These are phyloP conservation scores for Canavalia gladiata DNA, from an alignment of 306 rosid genomes.

Conservation along the genomic window DNA sequence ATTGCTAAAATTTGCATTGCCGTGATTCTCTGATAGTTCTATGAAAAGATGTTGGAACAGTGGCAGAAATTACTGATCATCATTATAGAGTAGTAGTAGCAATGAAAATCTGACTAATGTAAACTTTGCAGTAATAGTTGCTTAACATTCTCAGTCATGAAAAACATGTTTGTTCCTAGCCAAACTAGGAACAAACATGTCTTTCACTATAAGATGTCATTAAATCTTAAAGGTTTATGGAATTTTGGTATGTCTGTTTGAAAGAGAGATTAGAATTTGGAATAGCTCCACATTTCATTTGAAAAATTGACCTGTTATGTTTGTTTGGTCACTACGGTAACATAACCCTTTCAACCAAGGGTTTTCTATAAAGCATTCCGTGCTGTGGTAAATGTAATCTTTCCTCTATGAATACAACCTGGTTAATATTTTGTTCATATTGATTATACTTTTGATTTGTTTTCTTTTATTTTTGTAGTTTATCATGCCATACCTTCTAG, in stretches of 20 bases:
- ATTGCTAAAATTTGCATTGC: conserved; percentile 1
- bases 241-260: conserved; percentile 13
- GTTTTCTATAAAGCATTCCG: neutral
- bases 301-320: neutral
- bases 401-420: neutral
- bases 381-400: neutral
- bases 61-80: conserved; percentile 14
- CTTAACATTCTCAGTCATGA: neutral
- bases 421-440: neutral
- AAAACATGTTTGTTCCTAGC: neutral
- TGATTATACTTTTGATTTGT: conserved; percentile 26
- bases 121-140: neutral
- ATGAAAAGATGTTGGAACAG: neutral
- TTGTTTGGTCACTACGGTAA: neutral
- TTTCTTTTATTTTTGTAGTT: conserved; percentile 59
- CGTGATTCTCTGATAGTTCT: conserved; percentile 17
- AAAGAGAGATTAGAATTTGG: conserved; percentile 25
- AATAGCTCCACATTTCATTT: conserved; percentile 22
- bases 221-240: neutral
- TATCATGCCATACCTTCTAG: conserved; percentile 80
- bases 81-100: conserved; percentile 22
- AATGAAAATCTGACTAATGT: conserved; percentile 10
- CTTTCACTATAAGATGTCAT: neutral
- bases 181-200: conserved; percentile 35
- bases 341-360: neutral